Base-by-base conservation (phyloP, 495 filamentous ascomycete genomes). In the Hypoxylon cercidicola region DNA sequence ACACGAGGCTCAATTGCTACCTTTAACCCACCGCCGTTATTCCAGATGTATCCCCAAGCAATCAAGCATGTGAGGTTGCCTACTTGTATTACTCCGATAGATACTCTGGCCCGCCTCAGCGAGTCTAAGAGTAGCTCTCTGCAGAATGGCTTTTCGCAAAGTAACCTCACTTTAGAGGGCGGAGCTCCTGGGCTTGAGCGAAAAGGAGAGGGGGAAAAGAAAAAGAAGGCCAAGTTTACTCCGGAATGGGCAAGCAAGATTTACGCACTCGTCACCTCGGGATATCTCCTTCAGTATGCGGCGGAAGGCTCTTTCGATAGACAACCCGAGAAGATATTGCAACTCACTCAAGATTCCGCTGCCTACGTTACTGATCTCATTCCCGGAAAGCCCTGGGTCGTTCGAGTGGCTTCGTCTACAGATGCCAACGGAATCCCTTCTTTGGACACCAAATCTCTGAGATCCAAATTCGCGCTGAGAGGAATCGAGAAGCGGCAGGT, bases 361-460 rank as follows among this genome's bases (percentile, higher is more conserved):
- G 95, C 95, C 16, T 99, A 96, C 79, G 95, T 90, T 0, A 97
- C 89, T 66, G 95, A 99, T 75, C 85, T 90, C 2, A 95, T 99
- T 62, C 93, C 93, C 0, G 95, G 95, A 20, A 89, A 89, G 61
- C 95, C 94, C 65, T 97, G 89, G 87, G 95, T 99, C 1, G 70
- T 99, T 49, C 95, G 97, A 68, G 85, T 98, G 12, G 92, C 90
- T n/a, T 89, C 93, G 47, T 82, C 84, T 16, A 84, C 83, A 4
- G 85, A 89, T 16, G 81, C 87, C 9, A 89, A 95, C 25, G 83
- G 82, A 18, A 72, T 75, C n/a, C 77, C 81, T 5, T 62, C 79
- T 10, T 81, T 87, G 4, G 75, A 80, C 47, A 73, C 84, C 2
- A 84, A 84, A 55, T 88, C 87, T n/a, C 76, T 94, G 13, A 78